A percentile compares a stretch with the other conserved stretches of the same genome.
Conservation (phyloP, 2,329 filamentous ascomycete species). For the Calonectria hongkongensis region DNA sequence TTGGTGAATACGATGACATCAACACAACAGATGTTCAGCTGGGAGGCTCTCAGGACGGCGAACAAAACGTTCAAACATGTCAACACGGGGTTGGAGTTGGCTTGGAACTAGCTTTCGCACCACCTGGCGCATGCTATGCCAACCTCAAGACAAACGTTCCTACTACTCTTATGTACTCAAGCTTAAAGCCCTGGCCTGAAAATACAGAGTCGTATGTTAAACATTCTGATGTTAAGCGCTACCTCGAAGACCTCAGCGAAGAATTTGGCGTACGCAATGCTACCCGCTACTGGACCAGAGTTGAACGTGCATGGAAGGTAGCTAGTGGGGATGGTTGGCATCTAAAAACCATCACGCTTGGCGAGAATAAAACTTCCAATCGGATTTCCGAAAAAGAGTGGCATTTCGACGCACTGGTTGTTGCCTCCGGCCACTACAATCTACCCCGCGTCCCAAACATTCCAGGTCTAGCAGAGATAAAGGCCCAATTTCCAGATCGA, state of each 20-base stretch:
- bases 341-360: conserved; percentile 3
- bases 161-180: conserved; percentile 10
- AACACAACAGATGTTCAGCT: too few species aligned
- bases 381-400: neutral
- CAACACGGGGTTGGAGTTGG: neutral
- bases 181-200: neutral
- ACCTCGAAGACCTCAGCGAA: neutral
- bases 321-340: neutral
- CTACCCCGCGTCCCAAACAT: conserved; percentile 43
- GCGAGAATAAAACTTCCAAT: neutral
- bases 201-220: neutral
- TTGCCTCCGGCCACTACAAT: conserved; percentile 44
- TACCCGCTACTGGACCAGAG: neutral
- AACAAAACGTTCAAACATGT: neutral
- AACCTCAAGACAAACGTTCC: conserved; percentile 9
- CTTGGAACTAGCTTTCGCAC: neutral
- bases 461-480: conserved; percentile 32
- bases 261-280: neutral
- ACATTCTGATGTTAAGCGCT: conserved; percentile 1
- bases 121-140: conserved; percentile 12
- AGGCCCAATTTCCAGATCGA: conserved; percentile 10
- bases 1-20: neutral
- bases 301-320: neutral
- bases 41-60: neutral
- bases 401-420: conserved; percentile 43